Base-by-base conservation (phyloP, 352 stramenopile species). In the Peronospora destructor region DNA sequence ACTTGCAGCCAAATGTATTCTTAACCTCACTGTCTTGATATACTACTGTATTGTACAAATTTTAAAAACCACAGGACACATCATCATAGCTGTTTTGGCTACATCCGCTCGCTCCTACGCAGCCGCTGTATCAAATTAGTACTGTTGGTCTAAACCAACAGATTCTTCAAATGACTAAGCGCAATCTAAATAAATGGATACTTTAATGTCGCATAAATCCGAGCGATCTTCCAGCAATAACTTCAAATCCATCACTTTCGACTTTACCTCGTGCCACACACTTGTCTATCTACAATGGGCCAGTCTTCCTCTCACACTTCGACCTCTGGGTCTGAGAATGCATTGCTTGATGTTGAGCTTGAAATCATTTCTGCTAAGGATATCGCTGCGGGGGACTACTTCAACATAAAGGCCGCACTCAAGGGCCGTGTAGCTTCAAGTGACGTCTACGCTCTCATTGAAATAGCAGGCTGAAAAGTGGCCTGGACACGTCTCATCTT, bases 401-500 rank as follows among this genome's bases (percentile, higher is more conserved):
- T 73, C 26, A 37, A 40, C 43, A 37, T 62, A 2, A 61, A 54
- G 17, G 64, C 64, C 0, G 38, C 46, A 6, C 40, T 69, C 16
- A 61, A 73, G 33, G 59, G 64, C 32, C 50, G 59, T 37, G 14
- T 67, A 10, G 35, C 50, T 28, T 73, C 64, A 28, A 73, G 64
- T 17, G 64, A 73, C 34, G 64, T 60, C 32, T 73, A 73, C 46
- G 64, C 39, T 12, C 19, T 73, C 35, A 69, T 73, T 46, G 55
- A 73, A 34, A 59, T 73, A 25, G 53, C 36, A 11, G 64, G 60
- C 19, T 37, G 67, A 35, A 69, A 61, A 16, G 39, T 73, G 44
- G 64, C 59, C n/a, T 73, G 64, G 59, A 73, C 64, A 19, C 50
- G 55, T 3, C 64, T 60, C 5, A 62, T 69, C 44, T 69, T 69